A percentile compares a stretch with the other conserved stretches of the same genome.
phyloP scores from a whole-genome alignment of 345 rosid species.

The Cardamine resedifolia region DNA sequence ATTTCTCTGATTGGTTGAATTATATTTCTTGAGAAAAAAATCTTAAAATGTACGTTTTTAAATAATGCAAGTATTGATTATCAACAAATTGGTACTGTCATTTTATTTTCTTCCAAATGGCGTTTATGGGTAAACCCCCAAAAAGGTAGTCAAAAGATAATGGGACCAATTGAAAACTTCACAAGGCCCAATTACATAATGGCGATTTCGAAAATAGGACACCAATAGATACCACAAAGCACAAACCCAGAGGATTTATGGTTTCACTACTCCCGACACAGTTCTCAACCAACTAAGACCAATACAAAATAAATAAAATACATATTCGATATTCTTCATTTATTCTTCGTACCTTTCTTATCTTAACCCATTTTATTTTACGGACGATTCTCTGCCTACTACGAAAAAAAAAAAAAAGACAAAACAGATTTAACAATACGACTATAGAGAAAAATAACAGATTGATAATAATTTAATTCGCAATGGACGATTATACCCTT shows the following conservation, averaged over 20 bases:
- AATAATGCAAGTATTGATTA: too few relatives aligned
- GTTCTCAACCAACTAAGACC: background rate
- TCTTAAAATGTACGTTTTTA: too few relatives aligned
- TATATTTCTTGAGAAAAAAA: background rate
- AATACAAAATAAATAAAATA: background rate
- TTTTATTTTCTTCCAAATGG: background rate
- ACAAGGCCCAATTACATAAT: slow-evolving; percentile 9
- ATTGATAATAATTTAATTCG: too few relatives aligned
- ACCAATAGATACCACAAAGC: background rate
- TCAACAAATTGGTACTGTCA: background rate
- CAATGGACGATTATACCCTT: too few relatives aligned
- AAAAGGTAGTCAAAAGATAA: background rate
- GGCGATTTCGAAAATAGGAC: background rate
- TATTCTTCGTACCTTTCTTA: background rate
- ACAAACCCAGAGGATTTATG: background rate
- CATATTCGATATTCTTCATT: background rate
- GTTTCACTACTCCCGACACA: slow-evolving; percentile 20
- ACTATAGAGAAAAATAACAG: too few relatives aligned
- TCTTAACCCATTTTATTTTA: background rate
- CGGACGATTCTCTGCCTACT: background rate
- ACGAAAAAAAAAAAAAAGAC: background rate
- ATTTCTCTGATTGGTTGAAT: too few relatives aligned
- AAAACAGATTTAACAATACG: background rate
- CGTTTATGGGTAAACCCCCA: background rate
- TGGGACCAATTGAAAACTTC: background rate